Conservation (phyloP, 129 eudicot species). For the Glebionis coronaria region DNA sequence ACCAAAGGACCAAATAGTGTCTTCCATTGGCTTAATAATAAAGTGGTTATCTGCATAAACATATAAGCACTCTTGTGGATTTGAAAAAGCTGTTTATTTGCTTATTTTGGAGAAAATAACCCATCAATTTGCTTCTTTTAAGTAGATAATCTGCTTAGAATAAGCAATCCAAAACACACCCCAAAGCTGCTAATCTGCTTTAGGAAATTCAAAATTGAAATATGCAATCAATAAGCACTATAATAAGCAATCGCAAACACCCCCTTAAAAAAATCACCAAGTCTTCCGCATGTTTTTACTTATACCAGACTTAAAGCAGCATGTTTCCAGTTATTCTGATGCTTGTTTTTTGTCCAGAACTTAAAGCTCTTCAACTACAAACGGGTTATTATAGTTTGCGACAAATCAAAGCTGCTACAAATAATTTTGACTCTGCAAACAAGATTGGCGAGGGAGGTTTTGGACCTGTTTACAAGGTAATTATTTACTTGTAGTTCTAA, state of each 20-base stretch:
- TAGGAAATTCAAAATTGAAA: background rate
- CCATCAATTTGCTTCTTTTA: no score
- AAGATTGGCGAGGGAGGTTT: constrained; percentile 97
- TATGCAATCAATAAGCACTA: background rate
- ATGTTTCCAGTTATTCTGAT: background rate
- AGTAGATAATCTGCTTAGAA: no score
- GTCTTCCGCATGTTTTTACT: background rate
- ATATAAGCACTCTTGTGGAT: no score
- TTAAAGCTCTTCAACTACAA: constrained; percentile 62
- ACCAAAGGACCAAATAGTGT: no score
- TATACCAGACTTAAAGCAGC: no score
- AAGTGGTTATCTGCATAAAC: no score
- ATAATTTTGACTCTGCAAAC: constrained; percentile 63
- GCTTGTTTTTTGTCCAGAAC: constrained; percentile 44
- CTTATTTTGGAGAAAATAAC: no score
- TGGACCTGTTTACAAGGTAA: constrained; percentile 90
- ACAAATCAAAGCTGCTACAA: constrained; percentile 79
- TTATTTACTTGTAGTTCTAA: background rate
- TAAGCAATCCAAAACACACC: no score
- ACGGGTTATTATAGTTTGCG: constrained; percentile 69
- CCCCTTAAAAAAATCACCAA: background rate
- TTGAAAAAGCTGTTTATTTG: no score
- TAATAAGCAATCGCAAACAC: no score
- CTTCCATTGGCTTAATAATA: no score
- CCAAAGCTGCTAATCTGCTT: no score